phyloP scores from a whole-genome alignment of 345 rosid genomes.

The Turritis glabra region DNA sequence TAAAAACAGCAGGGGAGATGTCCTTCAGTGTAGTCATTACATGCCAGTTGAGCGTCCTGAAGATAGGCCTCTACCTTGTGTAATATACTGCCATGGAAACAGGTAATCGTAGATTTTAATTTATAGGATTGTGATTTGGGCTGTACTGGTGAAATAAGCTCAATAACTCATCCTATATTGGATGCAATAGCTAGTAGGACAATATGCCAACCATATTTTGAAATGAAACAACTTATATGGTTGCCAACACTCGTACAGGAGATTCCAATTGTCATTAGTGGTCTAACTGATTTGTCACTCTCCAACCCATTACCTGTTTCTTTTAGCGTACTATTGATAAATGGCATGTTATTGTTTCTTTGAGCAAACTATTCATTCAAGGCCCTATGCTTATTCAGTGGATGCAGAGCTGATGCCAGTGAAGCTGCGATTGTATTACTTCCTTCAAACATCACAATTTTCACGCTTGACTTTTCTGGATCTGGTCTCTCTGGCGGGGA shows the following conservation, averaged over 20 bases:
- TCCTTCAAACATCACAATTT: conserved; percentile 87
- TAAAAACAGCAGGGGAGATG: conserved; percentile 71
- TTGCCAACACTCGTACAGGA: neutral
- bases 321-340: too few relatives aligned
- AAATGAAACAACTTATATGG: conserved; percentile 2
- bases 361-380: neutral
- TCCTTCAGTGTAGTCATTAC: conserved; percentile 88
- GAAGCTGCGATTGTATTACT: conserved; percentile 82
- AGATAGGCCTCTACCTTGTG: conserved; percentile 87
- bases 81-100: conserved; percentile 96
- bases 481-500: conserved; percentile 93
- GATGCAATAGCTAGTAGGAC: neutral
- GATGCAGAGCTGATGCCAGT: conserved; percentile 42
- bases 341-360: neutral
- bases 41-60: conserved; percentile 66
- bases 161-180: neutral
- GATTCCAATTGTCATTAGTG: neutral
- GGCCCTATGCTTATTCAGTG: conserved; percentile 26
- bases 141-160: neutral
- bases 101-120: conserved; percentile 42
- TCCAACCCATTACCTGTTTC: neutral
- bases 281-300: neutral
- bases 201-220: neutral
- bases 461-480: conserved; percentile 92
- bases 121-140: neutral